Base-by-base conservation (phyloP, 176 grass and related monocot genomes). In the Oryza glumipatula region DNA sequence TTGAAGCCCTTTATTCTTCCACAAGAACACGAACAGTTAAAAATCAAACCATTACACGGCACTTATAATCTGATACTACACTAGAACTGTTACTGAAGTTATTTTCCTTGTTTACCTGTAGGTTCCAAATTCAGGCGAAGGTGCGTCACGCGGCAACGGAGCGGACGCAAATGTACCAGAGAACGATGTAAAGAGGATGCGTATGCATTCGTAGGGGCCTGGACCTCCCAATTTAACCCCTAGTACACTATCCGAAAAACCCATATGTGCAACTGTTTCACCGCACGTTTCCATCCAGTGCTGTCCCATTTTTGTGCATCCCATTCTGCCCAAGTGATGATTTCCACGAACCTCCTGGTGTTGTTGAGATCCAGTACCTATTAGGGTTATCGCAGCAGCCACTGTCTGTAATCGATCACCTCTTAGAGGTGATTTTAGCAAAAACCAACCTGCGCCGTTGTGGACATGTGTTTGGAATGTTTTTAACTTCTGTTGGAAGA, bases 161-260 rank as follows among this genome's bases (percentile, higher is more conserved):
- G 91, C 82, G 11, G 96, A 96, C 76, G 88, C 82, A 67, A 92
- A 83, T 21, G 96, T 99, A 11, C 93, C 96, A 0, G 96, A 96
- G 81, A 92, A 91, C 22, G 91, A 99, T 70, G 89, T 91, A 30
- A 99, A 99, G 91, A 81, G 91, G 19, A 96, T 96, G 93, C 89
- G 89, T 8, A 69, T 99, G 77, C 84, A 79, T 24, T 90, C 76
- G 11, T 87, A 83, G 80, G 76, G 9, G 45, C 33, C 52, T 24
- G 24, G 3, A n/a, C n/a, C 32, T 4, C 48, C 51, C 32, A 26
- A 38, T 66, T 21, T 82, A 86, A 65, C 41, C 28, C 43, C n/a
- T 71, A 70, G 19, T 28, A 51, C 24, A 72, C 69, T 30, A 75
- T 48, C 1, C 17, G 36, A 41, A 56, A 56, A 60, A 3, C 9